Base-by-base conservation (phyloP, 192 early-diverging fungal genomes). In the Rhizoclosmatium sp. region DNA sequence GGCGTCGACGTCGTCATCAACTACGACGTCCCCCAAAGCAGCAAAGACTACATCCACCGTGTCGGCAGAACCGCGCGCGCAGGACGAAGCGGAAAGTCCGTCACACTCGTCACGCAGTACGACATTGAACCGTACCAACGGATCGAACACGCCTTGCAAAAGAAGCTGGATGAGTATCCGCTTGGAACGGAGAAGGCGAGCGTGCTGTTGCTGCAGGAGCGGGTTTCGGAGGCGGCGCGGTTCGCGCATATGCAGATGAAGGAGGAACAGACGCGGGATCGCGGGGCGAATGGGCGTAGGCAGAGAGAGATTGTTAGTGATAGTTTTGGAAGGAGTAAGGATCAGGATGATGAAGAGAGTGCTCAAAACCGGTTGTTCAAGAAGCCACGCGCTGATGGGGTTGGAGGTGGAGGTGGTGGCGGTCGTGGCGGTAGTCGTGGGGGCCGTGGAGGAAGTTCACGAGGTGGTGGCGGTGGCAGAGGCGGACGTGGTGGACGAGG, bases 31-130 rank as follows among this genome's bases (percentile, higher is more conserved):
- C 96, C 97, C 16, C 88, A 94, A 31, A 93, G 93, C 75, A 91
- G 93, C 4, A 95, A 96, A 73, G 96, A 97, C 83, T 99, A 99
- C 76, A 97, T 99, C 78, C 98, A 99, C 82, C 89, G 97, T 47
- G 96, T 99, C 3, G 98, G 98, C 47, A 91, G 98, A 83, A 98
- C 98, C 7, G 98, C 97, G 4, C 89, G 98, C 82, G 98, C 98
- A 0, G 98, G 98, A 10, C 80, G 93, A 54, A 91, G 89, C 51
- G 98, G 98, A 80, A 89, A 92, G 65, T 91, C 95, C 2, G 78
- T 99, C 47, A 94, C 96, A 2, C 91, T 99, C 48, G 92, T 96
- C 61, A 75, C 89, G 84, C 77, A 94, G 91, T 81, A 99, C 78
- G 97, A 99, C 82, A 92, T 99, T 21, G 97, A 99, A 83, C 87